Evolutionary conservation across 805 yeast genomes (phyloP).

Genomic region (Sugiyamaella floridensis): DNA sequence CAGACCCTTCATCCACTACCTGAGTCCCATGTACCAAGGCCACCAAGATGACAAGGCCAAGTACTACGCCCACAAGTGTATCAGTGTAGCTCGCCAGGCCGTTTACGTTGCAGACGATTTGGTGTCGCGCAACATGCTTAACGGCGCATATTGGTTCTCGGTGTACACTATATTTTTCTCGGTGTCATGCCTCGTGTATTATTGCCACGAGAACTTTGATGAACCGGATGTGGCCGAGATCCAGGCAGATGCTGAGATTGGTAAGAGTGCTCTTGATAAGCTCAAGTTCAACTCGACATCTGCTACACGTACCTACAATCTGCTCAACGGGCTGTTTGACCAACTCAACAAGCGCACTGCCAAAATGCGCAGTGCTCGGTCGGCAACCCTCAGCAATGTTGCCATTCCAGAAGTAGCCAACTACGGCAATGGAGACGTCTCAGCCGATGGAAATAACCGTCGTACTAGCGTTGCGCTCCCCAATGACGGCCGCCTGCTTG

Average conservation of each 20-base stretch:
- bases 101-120: constrained; percentile 74
- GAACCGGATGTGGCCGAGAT: constrained; percentile 35
- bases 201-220: constrained; percentile 49
- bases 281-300: constrained; percentile 71
- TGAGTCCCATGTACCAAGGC: constrained; percentile 44
- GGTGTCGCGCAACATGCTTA: constrained; percentile 61
- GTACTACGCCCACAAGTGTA: constrained; percentile 73
- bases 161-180: constrained; percentile 84
- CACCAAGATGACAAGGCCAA: constrained; percentile 50
- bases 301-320: constrained; percentile 71
- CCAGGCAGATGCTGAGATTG: constrained; percentile 71
- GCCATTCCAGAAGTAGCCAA: constrained; percentile 7
- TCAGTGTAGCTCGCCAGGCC: constrained; percentile 74
- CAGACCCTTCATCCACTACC: constrained; percentile 82
- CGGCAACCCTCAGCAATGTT: neutral
- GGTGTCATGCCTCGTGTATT: constrained; percentile 78
- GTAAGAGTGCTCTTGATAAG: constrained; percentile 62
- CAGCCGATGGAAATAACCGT: neutral
- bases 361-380: neutral
- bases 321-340: constrained; percentile 56
- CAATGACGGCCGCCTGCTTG: constrained; percentile 2
- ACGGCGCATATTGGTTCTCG: constrained; percentile 88
- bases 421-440: constrained; percentile 4
- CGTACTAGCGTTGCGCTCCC: constrained; percentile 3
- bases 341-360: constrained; percentile 24